A percentile compares a stretch with the other conserved stretches of the same genome.
Conservation (phyloP, 192 early-diverging fungal species). For the Lunasporangiospora selenospora region DNA sequence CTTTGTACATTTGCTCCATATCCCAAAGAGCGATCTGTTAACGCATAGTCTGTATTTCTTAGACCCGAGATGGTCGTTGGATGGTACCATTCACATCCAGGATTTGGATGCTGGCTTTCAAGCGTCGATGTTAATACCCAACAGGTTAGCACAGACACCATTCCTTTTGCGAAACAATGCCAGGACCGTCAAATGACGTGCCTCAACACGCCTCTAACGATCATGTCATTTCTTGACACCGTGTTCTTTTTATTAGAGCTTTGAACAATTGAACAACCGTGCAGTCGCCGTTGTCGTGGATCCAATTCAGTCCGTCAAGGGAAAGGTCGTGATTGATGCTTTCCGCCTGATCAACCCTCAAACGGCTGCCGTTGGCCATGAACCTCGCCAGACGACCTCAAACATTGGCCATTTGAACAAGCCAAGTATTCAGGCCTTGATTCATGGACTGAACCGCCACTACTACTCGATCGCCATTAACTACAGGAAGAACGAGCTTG, state of each 20-base stretch:
- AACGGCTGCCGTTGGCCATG: conserved; percentile 82
- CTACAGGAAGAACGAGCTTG: conserved; percentile 99
- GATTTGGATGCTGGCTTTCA: conserved; percentile 99
- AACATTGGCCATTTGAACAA: conserved; percentile 99
- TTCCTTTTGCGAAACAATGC: not conserved
- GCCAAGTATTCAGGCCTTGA: conserved; percentile 95
- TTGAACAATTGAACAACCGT: conserved; percentile 92
- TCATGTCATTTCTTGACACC: not conserved
- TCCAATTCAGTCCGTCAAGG: conserved; percentile 99
- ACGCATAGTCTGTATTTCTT: not conserved
- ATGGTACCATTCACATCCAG: conserved; percentile 99
- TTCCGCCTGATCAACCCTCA: conserved; percentile 97
- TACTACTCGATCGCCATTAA: conserved; percentile 99
- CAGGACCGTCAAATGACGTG: not conserved
- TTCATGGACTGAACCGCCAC: conserved; percentile 98
- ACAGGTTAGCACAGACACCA: conserved; percentile 79
- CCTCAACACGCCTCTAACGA: not conserved
- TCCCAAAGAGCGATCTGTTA: too few relatives aligned
- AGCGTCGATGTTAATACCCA: conserved; percentile 99
- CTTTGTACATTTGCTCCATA: not conserved
- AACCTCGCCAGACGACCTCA: conserved; percentile 97
- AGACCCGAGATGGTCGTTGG: conserved; percentile 99
- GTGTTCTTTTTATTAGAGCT: conserved; percentile 63
- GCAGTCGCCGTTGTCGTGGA: conserved; percentile 99
- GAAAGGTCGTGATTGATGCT: conserved; percentile 99